A percentile compares a stretch with the other conserved stretches of the same genome.
Evolutionary conservation across 192 early-diverging fungal genomes (phyloP).

Genomic region (Coemansia sp.): DNA sequence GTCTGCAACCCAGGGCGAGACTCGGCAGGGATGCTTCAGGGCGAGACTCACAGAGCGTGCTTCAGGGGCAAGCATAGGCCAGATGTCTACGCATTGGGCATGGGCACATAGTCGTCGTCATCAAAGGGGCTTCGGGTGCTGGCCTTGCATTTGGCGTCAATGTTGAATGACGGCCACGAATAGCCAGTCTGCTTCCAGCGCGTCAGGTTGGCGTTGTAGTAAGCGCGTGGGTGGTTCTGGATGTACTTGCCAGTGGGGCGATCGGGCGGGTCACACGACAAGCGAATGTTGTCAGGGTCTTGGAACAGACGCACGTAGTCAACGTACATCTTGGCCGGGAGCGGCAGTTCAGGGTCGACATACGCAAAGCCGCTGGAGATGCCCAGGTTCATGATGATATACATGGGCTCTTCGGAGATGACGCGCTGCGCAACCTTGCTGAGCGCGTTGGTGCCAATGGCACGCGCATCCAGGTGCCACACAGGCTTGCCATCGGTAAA

Average conservation of each 20-base stretch:
- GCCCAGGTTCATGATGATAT: slow-evolving; percentile 59
- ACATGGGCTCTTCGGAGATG: slow-evolving; percentile 62
- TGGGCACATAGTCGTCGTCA: slow-evolving; percentile 33
- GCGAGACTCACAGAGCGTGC: too few species aligned
- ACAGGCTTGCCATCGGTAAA: slow-evolving; percentile 45
- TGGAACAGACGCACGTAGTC: slow-evolving; percentile 63
- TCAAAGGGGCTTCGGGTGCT: slow-evolving; percentile 31
- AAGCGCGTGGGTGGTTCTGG: slow-evolving; percentile 55
- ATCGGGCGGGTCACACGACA: slow-evolving; percentile 59
- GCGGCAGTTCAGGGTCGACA: slow-evolving; percentile 38
- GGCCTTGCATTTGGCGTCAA: slow-evolving; percentile 43
- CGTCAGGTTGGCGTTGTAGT: slow-evolving; percentile 54
- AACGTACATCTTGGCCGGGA: slow-evolving; percentile 57
- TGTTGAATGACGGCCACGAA: slow-evolving; percentile 49
- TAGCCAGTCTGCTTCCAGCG: slow-evolving; percentile 54
- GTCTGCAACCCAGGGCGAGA: background rate
- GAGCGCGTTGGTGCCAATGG: slow-evolving; percentile 44
- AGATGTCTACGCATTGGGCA: slow-evolving; percentile 16
- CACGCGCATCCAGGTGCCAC: slow-evolving; percentile 43
- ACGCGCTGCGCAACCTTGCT: slow-evolving; percentile 49
- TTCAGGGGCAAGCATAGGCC: too few species aligned
- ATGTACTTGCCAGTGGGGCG: slow-evolving; percentile 58
- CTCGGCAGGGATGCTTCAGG: background rate
- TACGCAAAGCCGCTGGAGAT: slow-evolving; percentile 49
- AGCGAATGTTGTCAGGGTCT: slow-evolving; percentile 50